Evolutionary conservation across 2,329 filamentous ascomycete species (phyloP).

Genomic region (Sporothrix luriei): DNA sequence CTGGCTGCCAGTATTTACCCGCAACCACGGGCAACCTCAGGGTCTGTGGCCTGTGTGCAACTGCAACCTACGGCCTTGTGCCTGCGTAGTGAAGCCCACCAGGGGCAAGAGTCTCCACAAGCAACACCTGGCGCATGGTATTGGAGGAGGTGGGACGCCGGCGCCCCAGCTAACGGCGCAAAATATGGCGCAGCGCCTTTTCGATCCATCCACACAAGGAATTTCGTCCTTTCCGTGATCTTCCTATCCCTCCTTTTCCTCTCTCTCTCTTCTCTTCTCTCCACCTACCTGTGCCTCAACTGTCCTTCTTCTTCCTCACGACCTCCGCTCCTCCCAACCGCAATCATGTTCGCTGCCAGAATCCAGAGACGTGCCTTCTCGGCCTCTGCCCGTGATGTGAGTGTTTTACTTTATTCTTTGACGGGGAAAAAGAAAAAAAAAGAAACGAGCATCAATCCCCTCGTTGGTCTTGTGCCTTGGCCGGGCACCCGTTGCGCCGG

Average conservation of each 20-base stretch:
- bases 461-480: constrained; percentile 20
- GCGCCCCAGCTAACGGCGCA: constrained; percentile 11
- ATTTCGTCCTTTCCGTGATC: constrained; percentile 29
- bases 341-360: constrained; percentile 72
- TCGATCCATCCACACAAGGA: constrained; percentile 26
- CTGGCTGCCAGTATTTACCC: not conserved
- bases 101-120: constrained; percentile 19
- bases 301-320: constrained; percentile 11
- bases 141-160: constrained; percentile 17
- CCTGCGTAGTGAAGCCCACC: constrained; percentile 4
- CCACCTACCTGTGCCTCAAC: constrained; percentile 5
- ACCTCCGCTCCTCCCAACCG: constrained; percentile 27
- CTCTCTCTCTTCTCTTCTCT: constrained; percentile 3
- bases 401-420: constrained; percentile 41
- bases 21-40: not conserved
- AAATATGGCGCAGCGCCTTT: constrained; percentile 30
- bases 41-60: not conserved
- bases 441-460: constrained; percentile 22
- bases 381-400: constrained; percentile 74
- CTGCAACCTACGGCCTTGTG: constrained; percentile 12
- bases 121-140: constrained; percentile 2
- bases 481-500: constrained; percentile 27
- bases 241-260: constrained; percentile 24
- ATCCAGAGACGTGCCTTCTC: constrained; percentile 81
- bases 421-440: not conserved